phyloP scores from a whole-genome alignment of 78 protist species.

The Cavenderia fasciculata region DNA sequence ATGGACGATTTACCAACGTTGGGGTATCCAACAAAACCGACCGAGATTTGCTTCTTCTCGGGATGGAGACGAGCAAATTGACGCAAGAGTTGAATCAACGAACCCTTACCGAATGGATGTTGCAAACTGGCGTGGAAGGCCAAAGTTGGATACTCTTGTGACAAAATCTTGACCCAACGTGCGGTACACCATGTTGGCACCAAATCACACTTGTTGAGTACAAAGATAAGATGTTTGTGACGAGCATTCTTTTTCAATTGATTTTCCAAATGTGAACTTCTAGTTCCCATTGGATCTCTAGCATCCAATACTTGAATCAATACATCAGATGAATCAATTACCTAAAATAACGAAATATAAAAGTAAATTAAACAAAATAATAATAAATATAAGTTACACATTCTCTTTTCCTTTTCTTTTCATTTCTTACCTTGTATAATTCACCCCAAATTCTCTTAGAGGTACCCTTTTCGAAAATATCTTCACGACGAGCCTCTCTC shows the following conservation, averaged over 20 bases:
- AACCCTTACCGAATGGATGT: constrained; percentile 99
- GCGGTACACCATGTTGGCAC: constrained; percentile 98
- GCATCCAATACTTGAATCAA: constrained; percentile 96
- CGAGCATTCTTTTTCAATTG: constrained; percentile 78
- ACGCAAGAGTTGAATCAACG: constrained; percentile 94
- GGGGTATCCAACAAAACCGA: constrained; percentile 98
- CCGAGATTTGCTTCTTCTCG: constrained; percentile 95
- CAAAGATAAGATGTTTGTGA: constrained; percentile 98
- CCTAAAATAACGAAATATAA: too few relatives aligned
- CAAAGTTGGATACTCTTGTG: constrained; percentile 96
- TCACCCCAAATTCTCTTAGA: constrained; percentile 97
- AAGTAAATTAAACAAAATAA: not conserved
- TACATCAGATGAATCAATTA: constrained; percentile 98
- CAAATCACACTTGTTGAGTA: constrained; percentile 99
- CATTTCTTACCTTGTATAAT: constrained; percentile 96
- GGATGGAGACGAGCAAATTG: constrained; percentile 94
- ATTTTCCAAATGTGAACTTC: constrained; percentile 77
- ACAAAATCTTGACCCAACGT: constrained; percentile 91
- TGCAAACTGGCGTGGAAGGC: constrained; percentile 98
- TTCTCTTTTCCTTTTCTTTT: too few relatives aligned
- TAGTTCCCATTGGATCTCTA: constrained; percentile 99
- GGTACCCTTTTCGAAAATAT: constrained; percentile 94
- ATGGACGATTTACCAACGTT: constrained; percentile 98
- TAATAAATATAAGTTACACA: not conserved
- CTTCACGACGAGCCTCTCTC: constrained; percentile 40